phyloP scores from a whole-genome alignment of 108 stramenopile genomes.

The Cyclotella kingstonii region DNA sequence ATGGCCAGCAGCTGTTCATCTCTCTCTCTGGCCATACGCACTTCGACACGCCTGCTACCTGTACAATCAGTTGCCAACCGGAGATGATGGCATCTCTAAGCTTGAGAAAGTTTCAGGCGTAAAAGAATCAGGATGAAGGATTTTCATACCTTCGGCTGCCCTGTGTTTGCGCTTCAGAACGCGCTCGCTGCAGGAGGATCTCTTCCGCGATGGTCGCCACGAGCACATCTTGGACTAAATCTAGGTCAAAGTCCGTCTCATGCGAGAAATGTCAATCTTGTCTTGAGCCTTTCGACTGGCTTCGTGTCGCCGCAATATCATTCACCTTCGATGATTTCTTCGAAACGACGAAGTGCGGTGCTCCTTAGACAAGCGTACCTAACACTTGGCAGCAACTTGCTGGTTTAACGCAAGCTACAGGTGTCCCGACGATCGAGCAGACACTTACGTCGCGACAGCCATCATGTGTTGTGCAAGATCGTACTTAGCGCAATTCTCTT shows the following conservation, averaged over 20 bases:
- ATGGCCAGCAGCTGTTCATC: too few species aligned
- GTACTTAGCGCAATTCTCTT: too few species aligned
- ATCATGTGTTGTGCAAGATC: too few species aligned
- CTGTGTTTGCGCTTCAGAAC: constrained; percentile 37
- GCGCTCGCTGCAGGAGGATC: constrained; percentile 12
- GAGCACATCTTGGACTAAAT: constrained; percentile 37
- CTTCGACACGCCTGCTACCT: constrained; percentile 6
- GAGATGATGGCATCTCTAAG: constrained; percentile 10
- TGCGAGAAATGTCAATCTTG: constrained; percentile 32
- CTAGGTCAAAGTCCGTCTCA: constrained; percentile 35
- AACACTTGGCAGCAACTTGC: too few species aligned
- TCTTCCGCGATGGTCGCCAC: constrained; percentile 41
- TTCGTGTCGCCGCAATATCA: constrained; percentile 31
- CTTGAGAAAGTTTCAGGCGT: constrained; percentile 3
- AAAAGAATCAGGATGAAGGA: background rate
- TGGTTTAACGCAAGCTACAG: too few species aligned
- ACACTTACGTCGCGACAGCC: too few species aligned
- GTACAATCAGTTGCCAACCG: constrained; percentile 1
- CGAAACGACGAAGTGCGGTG: too few species aligned
- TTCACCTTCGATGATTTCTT: constrained; percentile 41
- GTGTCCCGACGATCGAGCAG: too few species aligned
- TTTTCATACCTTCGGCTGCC: constrained; percentile 39
- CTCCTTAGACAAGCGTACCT: too few species aligned
- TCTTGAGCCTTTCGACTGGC: constrained; percentile 28
- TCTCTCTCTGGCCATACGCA: too few species aligned